A percentile compares a stretch with the other conserved stretches of the same genome.
Conservation (phyloP, 371 early-diverging fungal genomes). For the Paraphysoderma sedebokerense region DNA sequence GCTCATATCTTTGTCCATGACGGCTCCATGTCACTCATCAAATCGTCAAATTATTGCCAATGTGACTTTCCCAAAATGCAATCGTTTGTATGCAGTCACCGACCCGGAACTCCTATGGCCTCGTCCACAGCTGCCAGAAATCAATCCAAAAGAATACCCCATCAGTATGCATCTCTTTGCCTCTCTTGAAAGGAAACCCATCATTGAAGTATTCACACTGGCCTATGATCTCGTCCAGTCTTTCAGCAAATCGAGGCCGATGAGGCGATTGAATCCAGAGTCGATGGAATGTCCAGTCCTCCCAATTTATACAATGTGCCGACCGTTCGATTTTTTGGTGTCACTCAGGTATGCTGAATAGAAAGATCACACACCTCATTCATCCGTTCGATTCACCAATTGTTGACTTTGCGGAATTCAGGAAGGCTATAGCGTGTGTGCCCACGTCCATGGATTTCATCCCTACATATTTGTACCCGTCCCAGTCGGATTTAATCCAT, state of each 20-base stretch:
- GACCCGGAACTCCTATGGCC: slow-evolving; percentile 2
- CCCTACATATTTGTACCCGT: slow-evolving; percentile 95
- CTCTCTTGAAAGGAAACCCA: no score
- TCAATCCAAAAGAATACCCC: neutral
- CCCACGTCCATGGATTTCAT: slow-evolving; percentile 80
- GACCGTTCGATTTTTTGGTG: slow-evolving; percentile 67
- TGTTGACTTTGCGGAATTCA: slow-evolving; percentile 7
- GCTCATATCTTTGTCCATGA: no score
- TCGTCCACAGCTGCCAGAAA: neutral
- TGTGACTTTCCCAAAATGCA: no score
- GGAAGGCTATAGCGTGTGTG: slow-evolving; percentile 69
- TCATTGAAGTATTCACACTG: no score
- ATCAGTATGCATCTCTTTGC: neutral
- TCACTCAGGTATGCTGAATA: slow-evolving; percentile 49
- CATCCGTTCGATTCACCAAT: neutral
- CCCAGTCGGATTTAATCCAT: slow-evolving; percentile 50
- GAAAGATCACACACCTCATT: neutral
- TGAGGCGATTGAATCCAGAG: slow-evolving; percentile 30
- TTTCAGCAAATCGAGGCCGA: slow-evolving; percentile 93
- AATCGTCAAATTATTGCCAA: no score
- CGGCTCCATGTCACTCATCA: no score
- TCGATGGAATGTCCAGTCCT: slow-evolving; percentile 4
- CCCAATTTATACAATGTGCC: slow-evolving; percentile 24
- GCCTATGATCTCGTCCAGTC: slow-evolving; percentile 23
- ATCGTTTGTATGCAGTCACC: no score